A percentile compares a stretch with the other conserved stretches of the same genome.
Conservation (phyloP, 768 basidiomycete genomes). For the Cantharellus anzutake region DNA sequence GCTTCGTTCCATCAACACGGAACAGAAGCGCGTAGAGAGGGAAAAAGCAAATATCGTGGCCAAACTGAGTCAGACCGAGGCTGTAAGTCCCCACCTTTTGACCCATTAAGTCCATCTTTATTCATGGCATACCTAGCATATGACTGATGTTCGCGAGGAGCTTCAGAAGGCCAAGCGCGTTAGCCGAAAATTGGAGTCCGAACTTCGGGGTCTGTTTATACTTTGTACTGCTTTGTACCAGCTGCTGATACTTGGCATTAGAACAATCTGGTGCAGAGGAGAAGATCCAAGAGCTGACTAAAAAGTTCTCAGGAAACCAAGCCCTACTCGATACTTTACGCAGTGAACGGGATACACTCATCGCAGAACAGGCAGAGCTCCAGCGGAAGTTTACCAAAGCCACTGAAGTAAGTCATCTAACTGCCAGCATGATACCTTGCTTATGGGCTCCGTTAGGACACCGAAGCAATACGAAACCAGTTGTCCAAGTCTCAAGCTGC, state of each 20-base stretch:
- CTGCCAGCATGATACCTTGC: neutral
- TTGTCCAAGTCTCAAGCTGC: slow-evolving; percentile 40
- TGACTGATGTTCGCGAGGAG: slow-evolving; percentile 55
- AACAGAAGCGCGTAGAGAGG: slow-evolving; percentile 41
- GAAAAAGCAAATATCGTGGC: slow-evolving; percentile 45
- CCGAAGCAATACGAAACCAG: slow-evolving; percentile 42
- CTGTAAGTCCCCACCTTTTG: slow-evolving; percentile 23
- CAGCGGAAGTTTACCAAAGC: slow-evolving; percentile 47
- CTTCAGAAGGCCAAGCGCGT: slow-evolving; percentile 52
- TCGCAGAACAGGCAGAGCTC: slow-evolving; percentile 49
- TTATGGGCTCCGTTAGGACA: slow-evolving; percentile 21
- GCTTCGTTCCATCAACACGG: slow-evolving; percentile 38
- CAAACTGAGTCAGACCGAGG: slow-evolving; percentile 52
- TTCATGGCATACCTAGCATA: slow-evolving; percentile 33
- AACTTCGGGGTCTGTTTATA: slow-evolving; percentile 39
- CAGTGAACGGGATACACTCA: slow-evolving; percentile 53
- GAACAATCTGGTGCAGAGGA: slow-evolving; percentile 47
- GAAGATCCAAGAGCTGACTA: slow-evolving; percentile 45
- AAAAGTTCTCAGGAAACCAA: slow-evolving; percentile 45
- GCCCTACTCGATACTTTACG: slow-evolving; percentile 57
- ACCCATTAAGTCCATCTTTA: neutral
- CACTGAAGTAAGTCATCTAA: slow-evolving; percentile 33
- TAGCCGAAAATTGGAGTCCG: slow-evolving; percentile 51
- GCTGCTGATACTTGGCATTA: slow-evolving; percentile 19
- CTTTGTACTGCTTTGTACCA: neutral